Percentiles rank a stretch among this genome's conserved stretches.
phyloP scores from a whole-genome alignment of 2,329 filamentous ascomycete genomes.

The Elsinoe necatrix region DNA sequence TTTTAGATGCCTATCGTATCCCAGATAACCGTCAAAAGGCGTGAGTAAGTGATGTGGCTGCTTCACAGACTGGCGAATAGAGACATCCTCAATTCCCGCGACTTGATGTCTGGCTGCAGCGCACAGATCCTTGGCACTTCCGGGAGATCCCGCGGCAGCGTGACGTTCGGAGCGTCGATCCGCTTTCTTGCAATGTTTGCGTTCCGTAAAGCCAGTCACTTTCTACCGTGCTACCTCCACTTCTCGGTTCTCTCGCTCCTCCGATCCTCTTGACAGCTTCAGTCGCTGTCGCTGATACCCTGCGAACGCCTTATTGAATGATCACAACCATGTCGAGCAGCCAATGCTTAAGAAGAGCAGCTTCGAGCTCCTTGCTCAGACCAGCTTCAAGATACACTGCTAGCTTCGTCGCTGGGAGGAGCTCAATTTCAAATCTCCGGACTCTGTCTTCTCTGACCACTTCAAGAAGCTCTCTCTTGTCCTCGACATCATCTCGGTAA shows the following conservation, averaged over 20 bases:
- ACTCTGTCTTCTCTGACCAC: slow-evolving; percentile 17
- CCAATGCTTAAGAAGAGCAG: slow-evolving; percentile 32
- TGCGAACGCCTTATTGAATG: slow-evolving; percentile 6
- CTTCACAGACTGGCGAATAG: slow-evolving; percentile 3
- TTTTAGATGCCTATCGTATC: neutral
- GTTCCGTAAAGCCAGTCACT: slow-evolving; percentile 10
- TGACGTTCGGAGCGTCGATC: slow-evolving; percentile 7
- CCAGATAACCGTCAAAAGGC: neutral
- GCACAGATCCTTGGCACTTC: slow-evolving; percentile 5
- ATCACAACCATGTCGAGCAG: slow-evolving; percentile 29
- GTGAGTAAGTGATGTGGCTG: neutral
- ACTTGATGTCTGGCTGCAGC: slow-evolving; percentile 3
- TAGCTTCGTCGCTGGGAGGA: slow-evolving; percentile 14
- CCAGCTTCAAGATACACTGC: slow-evolving; percentile 18
- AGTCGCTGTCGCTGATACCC: neutral
- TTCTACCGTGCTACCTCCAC: slow-evolving; percentile 3
- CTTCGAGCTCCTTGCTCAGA: slow-evolving; percentile 24
- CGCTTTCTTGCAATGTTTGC: slow-evolving; percentile 14
- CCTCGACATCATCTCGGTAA: slow-evolving; percentile 18
- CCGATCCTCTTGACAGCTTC: slow-evolving; percentile 6
- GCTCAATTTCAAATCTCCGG: slow-evolving; percentile 9
- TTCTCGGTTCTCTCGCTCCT: neutral
- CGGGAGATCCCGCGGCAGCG: slow-evolving; percentile 13
- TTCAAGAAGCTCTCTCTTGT: slow-evolving; percentile 17
- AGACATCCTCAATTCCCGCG: neutral